phyloP scores from a whole-genome alignment of 2,329 filamentous ascomycete species.

The Ophiocordyceps robertsii region DNA sequence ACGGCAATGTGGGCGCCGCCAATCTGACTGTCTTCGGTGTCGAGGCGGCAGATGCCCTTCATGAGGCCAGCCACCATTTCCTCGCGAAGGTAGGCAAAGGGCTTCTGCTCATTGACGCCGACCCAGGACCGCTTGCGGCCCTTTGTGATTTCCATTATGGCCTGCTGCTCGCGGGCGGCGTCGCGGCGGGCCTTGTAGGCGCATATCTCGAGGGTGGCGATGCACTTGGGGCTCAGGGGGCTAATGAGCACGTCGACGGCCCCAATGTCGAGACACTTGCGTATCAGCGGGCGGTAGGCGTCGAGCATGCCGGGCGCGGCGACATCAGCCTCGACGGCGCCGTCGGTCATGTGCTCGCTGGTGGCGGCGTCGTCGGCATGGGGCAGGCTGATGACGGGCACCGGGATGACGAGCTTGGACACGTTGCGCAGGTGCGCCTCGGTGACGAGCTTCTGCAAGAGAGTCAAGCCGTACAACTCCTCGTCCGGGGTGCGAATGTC shows the following conservation, averaged over 20 bases:
- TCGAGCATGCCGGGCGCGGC: slow-evolving; percentile 13
- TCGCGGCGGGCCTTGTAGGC: slow-evolving; percentile 74
- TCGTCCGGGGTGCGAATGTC: slow-evolving; percentile 30
- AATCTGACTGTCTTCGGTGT: slow-evolving; percentile 50
- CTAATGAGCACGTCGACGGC: slow-evolving; percentile 76
- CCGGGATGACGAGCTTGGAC: slow-evolving; percentile 41
- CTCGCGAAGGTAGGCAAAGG: slow-evolving; percentile 80
- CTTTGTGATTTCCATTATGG: slow-evolving; percentile 57
- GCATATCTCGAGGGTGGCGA: slow-evolving; percentile 67
- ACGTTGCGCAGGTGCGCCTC: slow-evolving; percentile 43
- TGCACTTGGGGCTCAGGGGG: slow-evolving; percentile 59
- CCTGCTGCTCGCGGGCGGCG: slow-evolving; percentile 58
- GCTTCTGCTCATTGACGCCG: slow-evolving; percentile 70
- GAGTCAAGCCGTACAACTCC: slow-evolving; percentile 39
- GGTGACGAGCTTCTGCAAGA: slow-evolving; percentile 43
- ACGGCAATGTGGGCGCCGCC: slow-evolving; percentile 55
- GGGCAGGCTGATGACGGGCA: slow-evolving; percentile 36
- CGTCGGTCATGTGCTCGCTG: slow-evolving; percentile 21
- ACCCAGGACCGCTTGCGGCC: slow-evolving; percentile 86
- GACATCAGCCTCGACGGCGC: slow-evolving; percentile 21
- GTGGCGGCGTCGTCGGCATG: slow-evolving; percentile 11
- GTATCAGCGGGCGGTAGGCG: slow-evolving; percentile 32
- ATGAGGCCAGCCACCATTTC: slow-evolving; percentile 88
- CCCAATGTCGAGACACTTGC: slow-evolving; percentile 70
- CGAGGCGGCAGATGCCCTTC: slow-evolving; percentile 69